Evolutionary conservation across 306 rosid genomes (phyloP).

Genomic region (Gynostemma pentaphyllum): DNA sequence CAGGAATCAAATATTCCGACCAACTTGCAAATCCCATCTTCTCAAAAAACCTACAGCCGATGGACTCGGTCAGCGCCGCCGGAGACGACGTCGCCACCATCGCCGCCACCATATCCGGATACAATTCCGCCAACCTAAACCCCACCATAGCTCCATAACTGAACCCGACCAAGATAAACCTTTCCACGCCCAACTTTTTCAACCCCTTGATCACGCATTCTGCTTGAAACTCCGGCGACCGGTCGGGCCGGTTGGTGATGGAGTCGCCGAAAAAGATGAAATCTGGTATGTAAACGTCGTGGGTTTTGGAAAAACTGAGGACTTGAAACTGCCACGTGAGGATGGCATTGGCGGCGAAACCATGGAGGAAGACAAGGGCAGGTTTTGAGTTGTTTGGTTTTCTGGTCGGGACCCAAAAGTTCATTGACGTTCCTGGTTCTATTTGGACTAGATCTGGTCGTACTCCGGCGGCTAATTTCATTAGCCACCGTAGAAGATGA

Average conservation of each 20-base stretch:
- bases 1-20: constrained; percentile 27
- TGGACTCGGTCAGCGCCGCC: constrained; percentile 20
- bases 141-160: constrained; percentile 44
- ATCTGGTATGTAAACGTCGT: constrained; percentile 31
- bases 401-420: constrained; percentile 24
- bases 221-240: constrained; percentile 34
- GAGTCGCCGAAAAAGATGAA: constrained; percentile 32
- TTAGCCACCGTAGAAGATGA: not conserved
- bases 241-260: constrained; percentile 18
- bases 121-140: constrained; percentile 27
- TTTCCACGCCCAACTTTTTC: constrained; percentile 26
- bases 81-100: constrained; percentile 24
- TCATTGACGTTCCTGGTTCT: constrained; percentile 27
- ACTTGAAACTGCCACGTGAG: constrained; percentile 35
- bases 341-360: constrained; percentile 26
- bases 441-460: constrained; percentile 21
- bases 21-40: constrained; percentile 19
- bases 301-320: constrained; percentile 13
- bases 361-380: constrained; percentile 27
- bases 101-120: constrained; percentile 25
- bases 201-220: constrained; percentile 31
- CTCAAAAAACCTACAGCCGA: constrained; percentile 11
- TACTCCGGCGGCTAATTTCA: constrained; percentile 20
- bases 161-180: constrained; percentile 18
- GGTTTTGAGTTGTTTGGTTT: constrained; percentile 5